phyloP scores from a whole-genome alignment of 768 basidiomycete genomes.

The Kwoniella shandongensis region DNA sequence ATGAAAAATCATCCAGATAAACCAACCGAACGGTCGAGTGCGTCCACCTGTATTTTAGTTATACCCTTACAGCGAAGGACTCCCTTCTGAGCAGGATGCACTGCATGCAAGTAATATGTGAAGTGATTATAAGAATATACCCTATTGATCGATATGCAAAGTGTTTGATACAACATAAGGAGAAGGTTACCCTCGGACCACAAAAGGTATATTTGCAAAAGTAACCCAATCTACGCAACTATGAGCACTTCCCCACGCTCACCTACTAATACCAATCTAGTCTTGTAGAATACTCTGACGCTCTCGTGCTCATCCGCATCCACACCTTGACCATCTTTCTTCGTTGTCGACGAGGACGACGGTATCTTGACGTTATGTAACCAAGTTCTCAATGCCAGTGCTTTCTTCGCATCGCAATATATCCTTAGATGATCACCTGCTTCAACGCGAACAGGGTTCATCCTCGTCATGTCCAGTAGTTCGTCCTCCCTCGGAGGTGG shows the following conservation, averaged over 20 bases:
- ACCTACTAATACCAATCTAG: slow-evolving; percentile 36
- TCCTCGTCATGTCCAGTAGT: neutral
- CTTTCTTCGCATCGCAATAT: slow-evolving; percentile 33
- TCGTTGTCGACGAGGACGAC: slow-evolving; percentile 1
- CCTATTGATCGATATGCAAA: too few relatives aligned
- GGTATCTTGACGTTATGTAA: slow-evolving; percentile 30
- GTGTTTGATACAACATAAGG: too few relatives aligned
- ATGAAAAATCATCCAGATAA: too few relatives aligned
- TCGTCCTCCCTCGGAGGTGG: neutral
- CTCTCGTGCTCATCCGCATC: neutral
- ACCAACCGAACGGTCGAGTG: too few relatives aligned
- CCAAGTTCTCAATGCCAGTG: slow-evolving; percentile 35
- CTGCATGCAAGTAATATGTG: too few relatives aligned
- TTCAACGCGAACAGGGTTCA: slow-evolving; percentile 24
- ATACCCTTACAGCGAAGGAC: too few relatives aligned
- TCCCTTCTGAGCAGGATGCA: too few relatives aligned
- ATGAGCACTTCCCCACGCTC: slow-evolving; percentile 43
- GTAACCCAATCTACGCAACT: too few relatives aligned
- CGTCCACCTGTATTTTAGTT: too few relatives aligned
- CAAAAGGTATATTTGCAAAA: too few relatives aligned
- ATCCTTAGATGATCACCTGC: slow-evolving; percentile 44
- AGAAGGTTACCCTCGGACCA: too few relatives aligned
- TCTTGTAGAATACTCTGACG: slow-evolving; percentile 30
- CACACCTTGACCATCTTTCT: neutral
- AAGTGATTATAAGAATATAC: too few relatives aligned